Conservation (phyloP, 441 rosid genomes). For the Sinapis alba region DNA sequence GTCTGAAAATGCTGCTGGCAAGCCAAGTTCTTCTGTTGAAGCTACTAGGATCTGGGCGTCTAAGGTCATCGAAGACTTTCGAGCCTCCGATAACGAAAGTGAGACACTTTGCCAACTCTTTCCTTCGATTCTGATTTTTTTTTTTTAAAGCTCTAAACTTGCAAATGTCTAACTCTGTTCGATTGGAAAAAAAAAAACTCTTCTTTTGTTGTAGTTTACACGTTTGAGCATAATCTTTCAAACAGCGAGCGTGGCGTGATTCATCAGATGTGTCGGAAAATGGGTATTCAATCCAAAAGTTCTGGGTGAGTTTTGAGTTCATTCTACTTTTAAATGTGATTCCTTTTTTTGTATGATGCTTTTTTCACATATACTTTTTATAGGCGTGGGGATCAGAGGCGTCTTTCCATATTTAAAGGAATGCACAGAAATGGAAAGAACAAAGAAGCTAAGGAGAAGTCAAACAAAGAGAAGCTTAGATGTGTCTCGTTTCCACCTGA, state of each 20-base stretch:
- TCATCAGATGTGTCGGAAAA: conserved; percentile 70
- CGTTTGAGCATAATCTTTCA: conserved; percentile 64
- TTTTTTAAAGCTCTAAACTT: background rate
- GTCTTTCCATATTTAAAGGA: conserved; percentile 47
- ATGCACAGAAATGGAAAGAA: conserved; percentile 48
- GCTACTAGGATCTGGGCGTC: conserved; percentile 42
- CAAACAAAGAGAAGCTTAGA: conserved; percentile 24
- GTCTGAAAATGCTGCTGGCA: conserved; percentile 32
- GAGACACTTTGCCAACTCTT: background rate
- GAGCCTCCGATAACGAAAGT: conserved; percentile 34
- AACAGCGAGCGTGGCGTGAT: conserved; percentile 75
- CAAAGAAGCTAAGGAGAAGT: conserved; percentile 13
- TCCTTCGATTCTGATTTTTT: background rate
- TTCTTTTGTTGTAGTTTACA: conserved; percentile 49
- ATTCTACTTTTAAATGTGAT: background rate
- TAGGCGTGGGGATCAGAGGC: conserved; percentile 37
- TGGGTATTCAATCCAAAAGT: conserved; percentile 89
- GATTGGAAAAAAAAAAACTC: background rate
- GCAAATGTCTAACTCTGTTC: background rate
- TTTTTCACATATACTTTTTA: background rate
- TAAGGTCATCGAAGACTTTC: conserved; percentile 38
- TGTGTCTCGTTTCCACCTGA: conserved; percentile 62
- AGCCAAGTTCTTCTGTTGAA: conserved; percentile 33
- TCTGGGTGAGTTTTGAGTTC: conserved; percentile 64
- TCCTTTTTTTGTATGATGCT: background rate